phyloP scores from a whole-genome alignment of 2,329 filamentous ascomycete species.

The Neoscytalidium dimidiatum region DNA sequence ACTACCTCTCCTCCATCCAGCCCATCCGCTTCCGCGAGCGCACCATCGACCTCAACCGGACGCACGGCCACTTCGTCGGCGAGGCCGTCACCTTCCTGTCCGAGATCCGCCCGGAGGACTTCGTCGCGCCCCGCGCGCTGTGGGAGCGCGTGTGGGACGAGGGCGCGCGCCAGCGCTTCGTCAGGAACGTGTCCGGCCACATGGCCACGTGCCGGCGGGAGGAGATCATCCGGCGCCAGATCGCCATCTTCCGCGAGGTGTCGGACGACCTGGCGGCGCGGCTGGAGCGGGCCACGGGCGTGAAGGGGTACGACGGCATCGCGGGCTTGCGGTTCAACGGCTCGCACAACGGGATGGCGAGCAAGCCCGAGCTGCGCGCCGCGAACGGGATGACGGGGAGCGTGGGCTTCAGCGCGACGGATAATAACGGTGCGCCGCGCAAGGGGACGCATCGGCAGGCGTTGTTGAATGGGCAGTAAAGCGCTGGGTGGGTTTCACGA shows the following conservation, averaged over 20 bases:
- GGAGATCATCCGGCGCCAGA: conserved; percentile 65
- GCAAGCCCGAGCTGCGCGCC: conserved; percentile 45
- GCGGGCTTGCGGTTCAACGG: conserved; percentile 59
- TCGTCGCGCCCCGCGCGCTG: conserved; percentile 57
- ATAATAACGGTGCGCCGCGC: conserved; percentile 53
- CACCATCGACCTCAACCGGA: conserved; percentile 50
- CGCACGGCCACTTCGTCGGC: conserved; percentile 53
- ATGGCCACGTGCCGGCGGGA: conserved; percentile 60
- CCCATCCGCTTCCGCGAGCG: conserved; percentile 53
- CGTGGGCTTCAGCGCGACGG: conserved; percentile 32
- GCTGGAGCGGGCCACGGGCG: conserved; percentile 63
- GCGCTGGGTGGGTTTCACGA: neutral
- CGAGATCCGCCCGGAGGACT: conserved; percentile 56
- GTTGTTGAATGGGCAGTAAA: neutral
- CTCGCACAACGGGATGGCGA: conserved; percentile 62
- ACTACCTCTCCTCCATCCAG: conserved; percentile 57
- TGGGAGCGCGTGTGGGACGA: conserved; percentile 66
- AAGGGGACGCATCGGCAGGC: conserved; percentile 43
- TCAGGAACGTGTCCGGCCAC: conserved; percentile 62
- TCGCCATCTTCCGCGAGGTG: conserved; percentile 66
- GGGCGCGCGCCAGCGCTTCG: conserved; percentile 58
- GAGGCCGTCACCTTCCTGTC: conserved; percentile 54
- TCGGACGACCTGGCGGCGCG: conserved; percentile 58
- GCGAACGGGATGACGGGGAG: conserved; percentile 54
- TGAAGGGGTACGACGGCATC: conserved; percentile 63